Conservation (phyloP, 495 filamentous ascomycete species). For the Tuber umbilicatum region DNA sequence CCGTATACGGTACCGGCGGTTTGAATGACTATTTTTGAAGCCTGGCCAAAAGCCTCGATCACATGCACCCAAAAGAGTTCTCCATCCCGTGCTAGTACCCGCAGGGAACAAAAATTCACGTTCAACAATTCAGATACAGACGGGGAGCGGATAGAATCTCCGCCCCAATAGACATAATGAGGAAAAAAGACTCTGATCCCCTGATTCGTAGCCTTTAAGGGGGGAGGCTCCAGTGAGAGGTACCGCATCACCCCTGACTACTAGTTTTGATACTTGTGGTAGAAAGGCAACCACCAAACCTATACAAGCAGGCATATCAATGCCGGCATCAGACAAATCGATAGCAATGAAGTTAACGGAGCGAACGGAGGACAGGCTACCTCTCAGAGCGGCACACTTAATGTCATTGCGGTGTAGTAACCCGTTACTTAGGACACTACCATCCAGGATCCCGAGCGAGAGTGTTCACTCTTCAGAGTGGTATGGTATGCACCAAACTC, state of each 20-base stretch:
- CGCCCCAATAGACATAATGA: background rate
- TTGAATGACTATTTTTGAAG: background rate
- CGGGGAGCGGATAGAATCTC: background rate
- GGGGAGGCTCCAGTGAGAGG: background rate
- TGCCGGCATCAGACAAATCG: background rate
- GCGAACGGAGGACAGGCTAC: background rate
- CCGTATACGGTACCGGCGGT: background rate
- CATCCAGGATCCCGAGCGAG: background rate
- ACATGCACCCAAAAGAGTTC: background rate
- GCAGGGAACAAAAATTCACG: background rate
- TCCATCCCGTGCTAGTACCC: background rate
- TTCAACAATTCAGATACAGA: background rate
- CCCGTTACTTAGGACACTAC: background rate
- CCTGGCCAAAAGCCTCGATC: background rate
- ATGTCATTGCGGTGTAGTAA: background rate
- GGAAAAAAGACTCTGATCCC: background rate
- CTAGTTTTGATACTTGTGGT: background rate
- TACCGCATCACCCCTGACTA: background rate
- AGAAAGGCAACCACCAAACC: background rate
- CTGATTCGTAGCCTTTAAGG: background rate
- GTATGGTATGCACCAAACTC: background rate
- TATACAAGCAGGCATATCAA: background rate
- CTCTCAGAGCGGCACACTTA: background rate
- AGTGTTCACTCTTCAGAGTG: background rate
- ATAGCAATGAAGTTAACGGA: background rate